A percentile compares a stretch with the other conserved stretches of the same genome.
Conservation (phyloP, 768 basidiomycete species). For the Phaeolepiota aurea region DNA sequence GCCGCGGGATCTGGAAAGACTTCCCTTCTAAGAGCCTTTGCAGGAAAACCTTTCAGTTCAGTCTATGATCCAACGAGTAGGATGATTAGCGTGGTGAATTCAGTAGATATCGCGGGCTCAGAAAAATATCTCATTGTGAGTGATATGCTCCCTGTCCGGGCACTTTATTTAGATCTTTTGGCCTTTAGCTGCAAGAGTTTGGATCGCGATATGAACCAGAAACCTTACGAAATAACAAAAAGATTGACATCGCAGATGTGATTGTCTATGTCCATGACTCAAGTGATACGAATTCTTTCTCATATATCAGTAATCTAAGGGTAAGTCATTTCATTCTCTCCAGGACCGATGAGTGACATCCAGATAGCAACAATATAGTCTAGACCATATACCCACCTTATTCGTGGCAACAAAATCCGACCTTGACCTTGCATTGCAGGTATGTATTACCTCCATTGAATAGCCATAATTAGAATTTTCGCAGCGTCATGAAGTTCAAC, state of each 20-base stretch:
- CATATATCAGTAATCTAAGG: slow-evolving; percentile 93
- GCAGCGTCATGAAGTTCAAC: slow-evolving; percentile 95
- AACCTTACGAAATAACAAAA: slow-evolving; percentile 80
- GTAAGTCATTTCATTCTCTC: slow-evolving; percentile 29
- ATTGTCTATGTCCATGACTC: slow-evolving; percentile 96
- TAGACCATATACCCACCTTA: slow-evolving; percentile 90
- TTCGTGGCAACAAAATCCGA: slow-evolving; percentile 99
- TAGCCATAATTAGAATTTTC: not conserved
- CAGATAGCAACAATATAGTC: slow-evolving; percentile 87
- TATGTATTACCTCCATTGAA: slow-evolving; percentile 18
- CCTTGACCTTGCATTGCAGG: slow-evolving; percentile 92
- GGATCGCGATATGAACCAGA: slow-evolving; percentile 94
- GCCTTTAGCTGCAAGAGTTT: slow-evolving; percentile 89
- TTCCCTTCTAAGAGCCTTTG: slow-evolving; percentile 74
- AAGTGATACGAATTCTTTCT: slow-evolving; percentile 97
- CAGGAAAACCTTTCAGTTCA: slow-evolving; percentile 68
- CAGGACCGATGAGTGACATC: slow-evolving; percentile 10
- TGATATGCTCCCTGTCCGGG: too few species aligned
- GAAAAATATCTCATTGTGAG: slow-evolving; percentile 96
- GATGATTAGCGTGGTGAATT: slow-evolving; percentile 87
- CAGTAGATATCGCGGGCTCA: slow-evolving; percentile 87
- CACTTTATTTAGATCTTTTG: too few species aligned
- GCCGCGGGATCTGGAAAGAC: slow-evolving; percentile 97
- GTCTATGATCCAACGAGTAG: slow-evolving; percentile 85
- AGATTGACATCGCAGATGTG: slow-evolving; percentile 88